Conservation (phyloP, 306 rosid genomes). For the Delonix regia region DNA sequence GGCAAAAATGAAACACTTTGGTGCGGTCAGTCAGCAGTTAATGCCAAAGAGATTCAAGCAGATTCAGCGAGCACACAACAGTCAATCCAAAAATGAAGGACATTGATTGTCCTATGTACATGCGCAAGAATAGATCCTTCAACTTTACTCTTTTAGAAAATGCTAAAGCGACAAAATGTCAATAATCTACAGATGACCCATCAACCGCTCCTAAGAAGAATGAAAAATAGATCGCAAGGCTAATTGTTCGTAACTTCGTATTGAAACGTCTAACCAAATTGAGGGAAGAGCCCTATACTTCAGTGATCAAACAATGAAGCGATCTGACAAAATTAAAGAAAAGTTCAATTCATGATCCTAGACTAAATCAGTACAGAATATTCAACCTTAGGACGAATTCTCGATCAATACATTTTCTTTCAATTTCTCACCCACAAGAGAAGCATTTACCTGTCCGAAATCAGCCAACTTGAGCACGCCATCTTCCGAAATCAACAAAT, state of each 20-base stretch:
- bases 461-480: slow-evolving; percentile 88
- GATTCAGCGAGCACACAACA: slow-evolving; percentile 5
- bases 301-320: background rate
- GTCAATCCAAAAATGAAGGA: background rate
- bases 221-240: slow-evolving; percentile 15
- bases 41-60: background rate
- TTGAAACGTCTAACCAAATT: background rate
- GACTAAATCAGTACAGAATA: background rate
- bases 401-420: background rate
- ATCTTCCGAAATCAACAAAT: slow-evolving; percentile 72
- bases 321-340: background rate
- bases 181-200: slow-evolving; percentile 2
- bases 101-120: background rate
- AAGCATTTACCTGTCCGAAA: slow-evolving; percentile 81
- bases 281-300: background rate
- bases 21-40: background rate
- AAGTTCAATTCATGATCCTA: background rate
- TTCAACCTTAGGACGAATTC: background rate
- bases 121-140: background rate
- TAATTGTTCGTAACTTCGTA: background rate
- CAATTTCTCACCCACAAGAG: background rate
- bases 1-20: background rate
- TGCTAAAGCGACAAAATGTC: slow-evolving; percentile 13
- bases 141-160: background rate
- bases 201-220: background rate